Conservation (phyloP, 768 basidiomycete genomes). For the Suillus occidentalis region DNA sequence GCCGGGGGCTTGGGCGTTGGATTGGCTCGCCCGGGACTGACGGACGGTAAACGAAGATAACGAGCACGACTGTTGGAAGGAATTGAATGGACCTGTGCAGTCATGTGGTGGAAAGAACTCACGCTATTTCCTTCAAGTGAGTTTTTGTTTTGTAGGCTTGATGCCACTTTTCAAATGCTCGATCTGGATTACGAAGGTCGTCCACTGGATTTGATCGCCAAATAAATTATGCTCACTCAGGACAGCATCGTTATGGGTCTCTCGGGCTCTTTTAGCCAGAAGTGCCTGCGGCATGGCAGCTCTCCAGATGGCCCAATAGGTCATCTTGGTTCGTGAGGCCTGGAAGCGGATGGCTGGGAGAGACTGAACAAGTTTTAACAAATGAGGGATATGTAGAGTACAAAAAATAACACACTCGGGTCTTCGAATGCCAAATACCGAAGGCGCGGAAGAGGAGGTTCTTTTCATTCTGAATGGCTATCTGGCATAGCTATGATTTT, state of each 20-base stretch:
- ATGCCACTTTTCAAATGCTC: conserved; percentile 64
- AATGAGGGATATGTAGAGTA: neutral
- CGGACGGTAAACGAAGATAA: conserved; percentile 71
- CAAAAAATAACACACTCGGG: conserved; percentile 48
- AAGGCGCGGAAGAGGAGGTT: conserved; percentile 69
- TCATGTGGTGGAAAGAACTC: conserved; percentile 36
- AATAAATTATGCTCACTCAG: conserved; percentile 49
- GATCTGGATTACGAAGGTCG: conserved; percentile 35
- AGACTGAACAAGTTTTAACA: conserved; percentile 45
- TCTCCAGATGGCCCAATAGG: conserved; percentile 67
- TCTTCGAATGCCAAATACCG: conserved; percentile 71
- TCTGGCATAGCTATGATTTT: conserved; percentile 36
- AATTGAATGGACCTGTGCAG: conserved; percentile 13
- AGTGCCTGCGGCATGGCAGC: conserved; percentile 69
- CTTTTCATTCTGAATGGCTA: conserved; percentile 57
- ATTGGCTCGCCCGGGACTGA: conserved; percentile 39
- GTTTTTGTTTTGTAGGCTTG: conserved; percentile 67
- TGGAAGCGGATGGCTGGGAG: conserved; percentile 80
- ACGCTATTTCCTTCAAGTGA: conserved; percentile 83
- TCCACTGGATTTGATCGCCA: conserved; percentile 13
- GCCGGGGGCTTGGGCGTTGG: conserved; percentile 31
- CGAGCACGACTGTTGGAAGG: conserved; percentile 62
- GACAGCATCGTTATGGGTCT: conserved; percentile 50
- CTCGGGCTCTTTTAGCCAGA: conserved; percentile 64
- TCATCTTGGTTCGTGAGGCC: conserved; percentile 57